Base-by-base conservation (phyloP, 371 early-diverging fungal genomes). In the Chytridium lagenaria region DNA sequence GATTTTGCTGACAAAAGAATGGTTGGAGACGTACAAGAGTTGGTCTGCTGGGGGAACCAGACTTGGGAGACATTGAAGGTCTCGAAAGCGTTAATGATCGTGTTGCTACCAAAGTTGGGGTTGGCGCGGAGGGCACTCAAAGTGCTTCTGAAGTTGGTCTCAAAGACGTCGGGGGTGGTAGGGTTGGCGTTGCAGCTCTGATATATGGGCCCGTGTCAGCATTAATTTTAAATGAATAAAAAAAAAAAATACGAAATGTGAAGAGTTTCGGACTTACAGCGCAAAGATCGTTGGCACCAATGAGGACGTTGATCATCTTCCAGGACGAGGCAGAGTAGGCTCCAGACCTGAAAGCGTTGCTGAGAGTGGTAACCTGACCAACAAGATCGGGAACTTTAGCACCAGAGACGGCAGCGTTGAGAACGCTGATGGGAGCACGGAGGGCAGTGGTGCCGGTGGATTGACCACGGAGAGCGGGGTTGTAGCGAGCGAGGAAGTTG, bases 211-310 rank as follows among this genome's bases (percentile, higher is more conserved):
- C n/a, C n/a, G n/a, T n/a, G n/a, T n/a, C 70, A 22, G 38, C 77
- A 5, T 73, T 49, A 38, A 2, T 44, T 38, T 30, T 49, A 30
- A 10, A 55, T 16, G 55, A 7, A 10, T 55, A 26, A 26, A 55
- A 23, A 5, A 26, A 55, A 28, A 26, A 23, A 26, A 55, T 10
- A 55, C 26, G 55, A 7, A 15, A 23, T 15, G 55, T 16, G 16
- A 55, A 15, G 5, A 15, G 55, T 7, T 16, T 16, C 19, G 26
- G 87, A 78, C 26, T 83, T 86, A 55, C 55, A 16, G 23, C 10
- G 67, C 90, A 90, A 33, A 88, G 77, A 71, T 90, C 88, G 68
- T 90, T 90, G 51, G 88, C 86, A 5, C 90, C 90, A 52, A 90
- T 87, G 70, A 89, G 87, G 12, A 90, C 68, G 0, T 86, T 86